Base-by-base conservation (phyloP, 805 yeast species). In the Priceomyces fermenticarens region DNA sequence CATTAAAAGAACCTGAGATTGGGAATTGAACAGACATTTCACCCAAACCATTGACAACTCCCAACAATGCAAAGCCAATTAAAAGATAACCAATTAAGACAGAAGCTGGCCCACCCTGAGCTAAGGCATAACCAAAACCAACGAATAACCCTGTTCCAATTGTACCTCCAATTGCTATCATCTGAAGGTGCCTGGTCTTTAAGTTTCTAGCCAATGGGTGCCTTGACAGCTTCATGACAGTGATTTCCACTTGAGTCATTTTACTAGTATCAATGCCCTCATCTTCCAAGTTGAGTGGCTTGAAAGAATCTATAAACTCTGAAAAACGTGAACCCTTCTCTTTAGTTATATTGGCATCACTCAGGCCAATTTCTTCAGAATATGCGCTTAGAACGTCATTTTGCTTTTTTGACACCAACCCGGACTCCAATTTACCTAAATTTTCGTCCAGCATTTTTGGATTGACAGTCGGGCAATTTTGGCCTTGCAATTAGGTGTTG, bases 161-260 rank as follows among this genome's bases (percentile, higher is more conserved):
- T 50, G 74, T 71, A 39, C 87, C 86, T 46, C 86, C 88, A 40
- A 83, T 72, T 30, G 88, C 83, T 45, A 81, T 77, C 81, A 81
- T 77, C 58, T 79, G 84, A 41, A 76, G 64, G 42, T 76, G 80
- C 55, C 81, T 65, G 41, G 55, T 51, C 45, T 67, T 67, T 43
- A 77, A 62, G 28, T 72, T 67, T 48, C 77, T 59, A 32, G 63
- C 64, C 65, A 68, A 62, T 6, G 68, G 72, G 13, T 77, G 72
- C 40, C 65, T 61, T 33, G 73, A 62, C 4, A 71, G 57, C 27
- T 72, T 71, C 42, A 60, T 54, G 32, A 65, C 56, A 30, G 71
- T 55, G 52, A 59, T 65, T 47, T 72, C 75, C 39, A 60, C 47
- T 20, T 60, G 64, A 12, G 70, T 63, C 65, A 71, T 56, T 26